Evolutionary conservation across 106 monocot genomes (phyloP).

Genomic region (Dendrobium nobile): DNA sequence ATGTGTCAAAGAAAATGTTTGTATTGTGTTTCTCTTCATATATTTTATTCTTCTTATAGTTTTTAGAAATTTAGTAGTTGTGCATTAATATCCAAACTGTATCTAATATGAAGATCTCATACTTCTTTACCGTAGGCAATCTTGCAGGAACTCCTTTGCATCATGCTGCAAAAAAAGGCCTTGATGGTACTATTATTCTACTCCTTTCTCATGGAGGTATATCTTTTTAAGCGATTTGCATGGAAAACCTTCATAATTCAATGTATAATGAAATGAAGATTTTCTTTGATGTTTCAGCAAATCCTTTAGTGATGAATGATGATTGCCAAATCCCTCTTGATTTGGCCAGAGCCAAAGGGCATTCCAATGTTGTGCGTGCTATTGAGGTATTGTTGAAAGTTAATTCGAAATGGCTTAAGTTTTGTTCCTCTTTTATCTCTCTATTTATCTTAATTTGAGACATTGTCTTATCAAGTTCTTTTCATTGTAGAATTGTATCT

Average conservation of each 20-base stretch:
- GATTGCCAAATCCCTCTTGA: slow-evolving; percentile 85
- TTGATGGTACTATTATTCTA: slow-evolving; percentile 52
- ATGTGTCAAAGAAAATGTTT: slow-evolving; percentile 73
- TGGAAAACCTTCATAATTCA: neutral
- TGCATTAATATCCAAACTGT: neutral
- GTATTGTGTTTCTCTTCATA: slow-evolving; percentile 2
- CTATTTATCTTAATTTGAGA: neutral
- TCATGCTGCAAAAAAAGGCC: slow-evolving; percentile 85
- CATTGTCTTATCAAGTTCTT: neutral
- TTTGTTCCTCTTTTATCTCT: neutral
- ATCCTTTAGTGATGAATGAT: slow-evolving; percentile 72
- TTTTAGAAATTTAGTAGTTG: neutral
- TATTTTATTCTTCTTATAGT: neutral
- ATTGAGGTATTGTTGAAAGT: slow-evolving; percentile 53
- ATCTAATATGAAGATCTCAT: neutral
- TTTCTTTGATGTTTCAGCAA: slow-evolving; percentile 33
- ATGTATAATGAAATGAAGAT: neutral
- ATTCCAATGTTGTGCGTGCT: slow-evolving; percentile 68
- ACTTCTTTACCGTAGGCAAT: slow-evolving; percentile 29
- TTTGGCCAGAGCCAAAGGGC: slow-evolving; percentile 74
- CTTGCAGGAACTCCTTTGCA: slow-evolving; percentile 78
- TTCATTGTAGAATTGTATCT: slow-evolving; percentile 48
- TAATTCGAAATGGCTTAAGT: neutral
- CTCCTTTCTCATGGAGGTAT: slow-evolving; percentile 87
- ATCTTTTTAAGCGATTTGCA: neutral